A percentile compares a stretch with the other conserved stretches of the same genome.
Conservation (phyloP, 1,284 basidiomycete genomes). For the Naganishia albida region DNA sequence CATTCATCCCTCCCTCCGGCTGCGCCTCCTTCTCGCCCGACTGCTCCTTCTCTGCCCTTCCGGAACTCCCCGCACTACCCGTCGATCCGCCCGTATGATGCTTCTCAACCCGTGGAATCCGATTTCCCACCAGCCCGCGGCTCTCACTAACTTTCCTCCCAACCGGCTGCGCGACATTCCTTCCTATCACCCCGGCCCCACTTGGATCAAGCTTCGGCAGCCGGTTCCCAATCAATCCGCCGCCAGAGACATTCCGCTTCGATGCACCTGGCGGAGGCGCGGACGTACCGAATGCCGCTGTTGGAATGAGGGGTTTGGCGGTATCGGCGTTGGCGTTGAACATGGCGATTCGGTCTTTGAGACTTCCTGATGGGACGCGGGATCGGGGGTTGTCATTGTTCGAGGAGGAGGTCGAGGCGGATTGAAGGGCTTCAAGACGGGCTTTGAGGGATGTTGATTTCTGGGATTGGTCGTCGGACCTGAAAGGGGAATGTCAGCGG, state of each 20-base stretch:
- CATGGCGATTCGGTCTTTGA: constrained; percentile 53
- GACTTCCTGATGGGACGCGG: constrained; percentile 37
- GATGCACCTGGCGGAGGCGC: constrained; percentile 35
- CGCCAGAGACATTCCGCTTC: constrained; percentile 33
- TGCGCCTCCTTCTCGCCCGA: constrained; percentile 1
- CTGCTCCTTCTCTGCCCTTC: neutral
- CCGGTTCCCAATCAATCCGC: constrained; percentile 50
- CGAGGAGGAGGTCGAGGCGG: constrained; percentile 1
- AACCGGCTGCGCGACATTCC: constrained; percentile 27
- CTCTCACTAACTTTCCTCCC: constrained; percentile 44
- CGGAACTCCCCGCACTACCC: constrained; percentile 8
- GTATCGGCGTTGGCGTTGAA: constrained; percentile 48
- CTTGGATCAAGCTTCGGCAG: constrained; percentile 49
- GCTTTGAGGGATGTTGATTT: constrained; percentile 23
- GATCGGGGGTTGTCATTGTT: constrained; percentile 12
- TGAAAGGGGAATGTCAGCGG: neutral
- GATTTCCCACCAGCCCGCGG: constrained; percentile 47
- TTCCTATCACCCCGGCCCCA: constrained; percentile 41
- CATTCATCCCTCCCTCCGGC: neutral
- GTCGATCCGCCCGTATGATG: constrained; percentile 23
- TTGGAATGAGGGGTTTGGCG: constrained; percentile 45
- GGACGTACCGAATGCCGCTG: constrained; percentile 41
- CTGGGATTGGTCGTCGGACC: constrained; percentile 11
- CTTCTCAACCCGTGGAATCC: constrained; percentile 40
- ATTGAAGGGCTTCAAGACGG: constrained; percentile 27